Evolutionary conservation across 2,329 filamentous ascomycete species (phyloP).

Genomic region (Magnaporthiopsis rhizophila): DNA sequence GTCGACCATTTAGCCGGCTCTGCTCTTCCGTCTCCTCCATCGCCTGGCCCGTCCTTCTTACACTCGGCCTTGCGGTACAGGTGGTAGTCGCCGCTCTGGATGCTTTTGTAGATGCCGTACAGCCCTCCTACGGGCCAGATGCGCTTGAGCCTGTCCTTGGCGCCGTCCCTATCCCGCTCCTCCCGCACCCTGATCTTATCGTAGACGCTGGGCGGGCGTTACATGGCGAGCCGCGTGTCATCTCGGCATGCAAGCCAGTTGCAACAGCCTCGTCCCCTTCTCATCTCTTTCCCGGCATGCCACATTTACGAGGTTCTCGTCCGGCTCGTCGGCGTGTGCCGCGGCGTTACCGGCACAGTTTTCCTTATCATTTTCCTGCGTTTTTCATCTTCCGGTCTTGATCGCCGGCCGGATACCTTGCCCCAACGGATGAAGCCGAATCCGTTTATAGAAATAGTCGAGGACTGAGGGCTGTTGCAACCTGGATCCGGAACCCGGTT

Average conservation of each 20-base stretch:
- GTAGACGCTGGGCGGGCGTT: constrained; percentile 54
- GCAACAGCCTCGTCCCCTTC: not conserved
- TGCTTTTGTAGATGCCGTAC: constrained; percentile 51
- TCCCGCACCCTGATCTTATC: constrained; percentile 56
- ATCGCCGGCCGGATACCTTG: no score
- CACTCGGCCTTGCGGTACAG: constrained; percentile 45
- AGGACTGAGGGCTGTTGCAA: not conserved
- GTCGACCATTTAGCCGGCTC: not conserved
- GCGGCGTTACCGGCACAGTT: no score
- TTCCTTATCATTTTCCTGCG: no score
- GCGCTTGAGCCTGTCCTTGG: constrained; percentile 34
- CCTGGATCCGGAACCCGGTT: not conserved
- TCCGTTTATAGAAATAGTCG: no score
- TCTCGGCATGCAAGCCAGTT: not conserved
- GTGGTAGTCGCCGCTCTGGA: constrained; percentile 47
- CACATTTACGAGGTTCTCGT: no score
- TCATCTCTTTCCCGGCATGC: no score
- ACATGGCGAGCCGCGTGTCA: not conserved
- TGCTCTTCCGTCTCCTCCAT: not conserved
- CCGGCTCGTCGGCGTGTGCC: no score
- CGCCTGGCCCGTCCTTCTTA: constrained; percentile 28
- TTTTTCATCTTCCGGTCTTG: no score
- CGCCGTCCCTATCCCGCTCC: constrained; percentile 18
- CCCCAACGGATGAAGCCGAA: no score
- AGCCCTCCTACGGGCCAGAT: constrained; percentile 50